A percentile compares a stretch with the other conserved stretches of the same genome.
phyloP scores from a whole-genome alignment of 225 moss, liverwort and hornwort species.

The Pseudoscleropodium purum region DNA sequence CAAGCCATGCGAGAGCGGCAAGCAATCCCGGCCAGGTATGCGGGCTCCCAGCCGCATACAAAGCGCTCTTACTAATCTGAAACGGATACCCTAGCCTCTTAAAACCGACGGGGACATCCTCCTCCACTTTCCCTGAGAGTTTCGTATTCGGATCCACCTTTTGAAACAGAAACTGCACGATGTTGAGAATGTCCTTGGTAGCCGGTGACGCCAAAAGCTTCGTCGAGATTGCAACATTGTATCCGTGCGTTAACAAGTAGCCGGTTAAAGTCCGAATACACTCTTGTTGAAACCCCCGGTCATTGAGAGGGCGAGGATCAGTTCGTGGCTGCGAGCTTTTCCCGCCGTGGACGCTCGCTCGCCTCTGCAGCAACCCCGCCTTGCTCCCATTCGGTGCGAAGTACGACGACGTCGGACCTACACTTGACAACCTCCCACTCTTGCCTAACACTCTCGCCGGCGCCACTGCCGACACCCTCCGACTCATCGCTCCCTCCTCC shows the following conservation, averaged over 20 bases:
- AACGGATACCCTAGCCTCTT: conserved; percentile 83
- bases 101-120: conserved; percentile 80
- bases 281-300: conserved; percentile 78
- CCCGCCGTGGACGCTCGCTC: conserved; percentile 57
- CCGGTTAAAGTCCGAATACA: conserved; percentile 62
- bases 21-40: conserved; percentile 92
- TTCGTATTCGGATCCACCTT: conserved; percentile 58
- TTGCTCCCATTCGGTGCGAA: conserved; percentile 10
- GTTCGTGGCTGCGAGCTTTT: conserved; percentile 42
- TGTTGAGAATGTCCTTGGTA: conserved; percentile 67
- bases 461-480: conserved; percentile 36
- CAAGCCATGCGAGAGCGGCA: conserved; percentile 82
- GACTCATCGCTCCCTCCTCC: conserved; percentile 20
- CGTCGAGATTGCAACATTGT: conserved; percentile 49
- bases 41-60: conserved; percentile 89
- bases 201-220: conserved; percentile 75
- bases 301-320: conserved; percentile 64
- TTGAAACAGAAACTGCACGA: conserved; percentile 76
- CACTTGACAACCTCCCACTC: conserved; percentile 31
- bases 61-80: conserved; percentile 80
- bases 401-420: conserved; percentile 2
- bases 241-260: conserved; percentile 59
- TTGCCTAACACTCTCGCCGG: conserved; percentile 35
- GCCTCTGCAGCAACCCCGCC: conserved; percentile 38
- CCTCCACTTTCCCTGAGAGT: conserved; percentile 67